phyloP scores from a whole-genome alignment of 495 filamentous ascomycete genomes.

The Lasiosphaeria miniovina region DNA sequence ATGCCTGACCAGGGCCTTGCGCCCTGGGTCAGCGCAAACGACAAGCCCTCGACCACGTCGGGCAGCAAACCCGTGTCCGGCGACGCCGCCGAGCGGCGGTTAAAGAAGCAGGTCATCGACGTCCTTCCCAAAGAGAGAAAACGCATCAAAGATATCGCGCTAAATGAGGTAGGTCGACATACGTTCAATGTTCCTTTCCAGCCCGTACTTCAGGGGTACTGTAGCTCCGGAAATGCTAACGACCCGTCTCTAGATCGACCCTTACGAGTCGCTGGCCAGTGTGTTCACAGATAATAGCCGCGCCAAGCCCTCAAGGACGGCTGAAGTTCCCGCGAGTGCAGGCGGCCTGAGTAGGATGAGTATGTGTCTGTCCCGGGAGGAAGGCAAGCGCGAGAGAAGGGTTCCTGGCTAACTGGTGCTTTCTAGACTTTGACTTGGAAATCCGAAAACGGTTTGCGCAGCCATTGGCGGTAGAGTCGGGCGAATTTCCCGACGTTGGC shows the following conservation, averaged over 20 bases:
- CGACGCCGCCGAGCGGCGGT: conserved; percentile 83
- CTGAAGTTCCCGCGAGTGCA: conserved; percentile 67
- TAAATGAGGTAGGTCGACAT: conserved; percentile 47
- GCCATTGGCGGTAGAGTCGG: conserved; percentile 81
- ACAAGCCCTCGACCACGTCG: conserved; percentile 76
- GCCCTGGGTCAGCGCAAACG: conserved; percentile 91
- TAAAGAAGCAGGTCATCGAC: conserved; percentile 94
- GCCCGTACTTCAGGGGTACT: too few relatives aligned
- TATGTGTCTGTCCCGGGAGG: conserved; percentile 44
- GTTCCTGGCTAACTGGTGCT: conserved; percentile 6
- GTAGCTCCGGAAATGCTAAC: conserved; percentile 13
- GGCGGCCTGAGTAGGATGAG: conserved; percentile 85
- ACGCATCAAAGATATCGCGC: conserved; percentile 73
- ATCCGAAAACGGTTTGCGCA: conserved; percentile 89
- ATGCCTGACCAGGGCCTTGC: conserved; percentile 89
- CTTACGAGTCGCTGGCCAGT: conserved; percentile 58
- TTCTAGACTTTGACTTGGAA: conserved; percentile 79
- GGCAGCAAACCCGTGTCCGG: conserved; percentile 76
- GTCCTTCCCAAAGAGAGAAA: conserved; percentile 80
- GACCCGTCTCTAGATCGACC: conserved; percentile 55
- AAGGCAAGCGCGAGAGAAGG: background rate
- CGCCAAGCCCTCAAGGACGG: conserved; percentile 64
- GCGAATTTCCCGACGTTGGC: conserved; percentile 83
- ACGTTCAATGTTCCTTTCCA: too few relatives aligned
- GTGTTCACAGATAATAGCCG: conserved; percentile 67